These are phyloP conservation scores for Raphanus raphanistrum DNA, from an alignment of 345 rosid species.

Conservation along the genomic window DNA sequence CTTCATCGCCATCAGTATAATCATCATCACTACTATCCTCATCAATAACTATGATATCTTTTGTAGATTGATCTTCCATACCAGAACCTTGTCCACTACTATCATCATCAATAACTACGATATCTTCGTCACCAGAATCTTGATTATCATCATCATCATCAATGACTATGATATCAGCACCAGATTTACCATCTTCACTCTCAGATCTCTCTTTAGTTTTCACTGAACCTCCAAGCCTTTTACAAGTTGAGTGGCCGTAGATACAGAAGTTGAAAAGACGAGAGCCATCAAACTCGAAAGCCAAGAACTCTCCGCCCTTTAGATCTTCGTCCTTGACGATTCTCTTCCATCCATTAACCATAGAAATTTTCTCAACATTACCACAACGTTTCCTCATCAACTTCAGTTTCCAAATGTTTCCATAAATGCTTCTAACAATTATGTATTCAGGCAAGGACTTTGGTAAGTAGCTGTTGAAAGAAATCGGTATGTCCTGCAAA, in stretches of 20 bases:
- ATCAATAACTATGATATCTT: conserved; percentile 11
- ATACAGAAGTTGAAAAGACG: conserved; percentile 24
- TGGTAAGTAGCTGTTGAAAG: conserved; percentile 16
- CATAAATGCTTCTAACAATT: conserved; percentile 24
- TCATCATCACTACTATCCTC: not conserved
- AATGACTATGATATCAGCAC: conserved; percentile 6
- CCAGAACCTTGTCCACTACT: not conserved
- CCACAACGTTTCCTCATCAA: conserved; percentile 11
- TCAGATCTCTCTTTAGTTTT: not conserved
- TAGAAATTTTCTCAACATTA: conserved; percentile 8
- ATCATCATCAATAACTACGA: conserved; percentile 5
- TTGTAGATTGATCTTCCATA: not conserved
- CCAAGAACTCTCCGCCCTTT: conserved; percentile 30
- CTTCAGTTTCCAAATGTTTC: conserved; percentile 15
- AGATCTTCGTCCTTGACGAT: conserved; percentile 15
- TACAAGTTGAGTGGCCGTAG: conserved; percentile 23
- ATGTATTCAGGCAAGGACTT: conserved; percentile 4
- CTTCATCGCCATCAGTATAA: not conserved
- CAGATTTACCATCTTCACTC: not conserved
- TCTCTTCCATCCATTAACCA: conserved; percentile 25
- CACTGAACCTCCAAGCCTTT: conserved; percentile 29
- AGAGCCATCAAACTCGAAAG: conserved; percentile 28
- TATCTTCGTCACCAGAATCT: not conserved
- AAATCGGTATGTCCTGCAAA: conserved; percentile 27
- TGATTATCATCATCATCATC: conserved; percentile 4